Evolutionary conservation across 139 green algal species (phyloP), one percentile per base, ranked within the genome.

Genomic region (Desmodesmus armatus): DNA sequence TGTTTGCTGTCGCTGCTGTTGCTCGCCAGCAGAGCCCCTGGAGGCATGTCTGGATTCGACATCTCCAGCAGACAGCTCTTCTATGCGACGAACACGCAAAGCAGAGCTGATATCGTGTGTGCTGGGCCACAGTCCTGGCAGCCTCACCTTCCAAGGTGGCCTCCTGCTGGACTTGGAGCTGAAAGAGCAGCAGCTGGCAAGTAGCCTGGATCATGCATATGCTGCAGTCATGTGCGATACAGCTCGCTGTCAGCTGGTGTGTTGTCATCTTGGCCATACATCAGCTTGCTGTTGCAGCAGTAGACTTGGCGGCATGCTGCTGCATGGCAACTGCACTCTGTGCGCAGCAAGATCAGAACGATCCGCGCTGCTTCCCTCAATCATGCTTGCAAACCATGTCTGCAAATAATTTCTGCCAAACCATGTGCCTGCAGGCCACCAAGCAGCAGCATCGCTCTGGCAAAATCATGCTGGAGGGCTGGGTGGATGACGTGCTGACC

Each of bases 21-120:
- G n/a, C n/a, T n/a, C n/a, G n/a, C n/a, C n/a, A n/a, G n/a, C n/a
- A n/a, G n/a, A n/a, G n/a, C n/a, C n/a, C n/a, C n/a, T n/a, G n/a
- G n/a, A n/a, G n/a, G n/a, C n/a, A n/a, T n/a, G n/a, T n/a, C n/a
- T n/a, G n/a, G n/a, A n/a, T n/a, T n/a, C n/a, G n/a, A n/a, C n/a
- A n/a, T n/a, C n/a, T n/a, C n/a, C n/a, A n/a, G n/a, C n/a, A n/a
- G n/a, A n/a, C n/a, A n/a, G 73, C n/a, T 84, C 78, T 13, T 62
- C 78, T 27, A 72, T 84, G 78, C 78, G 78, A 39, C 40, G 40
- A 60, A 62, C 78, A 60, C 62, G 78, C 62, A 84, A 75, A 39
- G 40, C 58, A 19, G 78, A 84, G 62, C 78, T 84, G 11, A 73
- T 60, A 29, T 40, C 78, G 3, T 84, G 44, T 44, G 78, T 62